Evolutionary conservation across 495 filamentous ascomycete species (phyloP).

Genomic region (Bathelium albidoporum): DNA sequence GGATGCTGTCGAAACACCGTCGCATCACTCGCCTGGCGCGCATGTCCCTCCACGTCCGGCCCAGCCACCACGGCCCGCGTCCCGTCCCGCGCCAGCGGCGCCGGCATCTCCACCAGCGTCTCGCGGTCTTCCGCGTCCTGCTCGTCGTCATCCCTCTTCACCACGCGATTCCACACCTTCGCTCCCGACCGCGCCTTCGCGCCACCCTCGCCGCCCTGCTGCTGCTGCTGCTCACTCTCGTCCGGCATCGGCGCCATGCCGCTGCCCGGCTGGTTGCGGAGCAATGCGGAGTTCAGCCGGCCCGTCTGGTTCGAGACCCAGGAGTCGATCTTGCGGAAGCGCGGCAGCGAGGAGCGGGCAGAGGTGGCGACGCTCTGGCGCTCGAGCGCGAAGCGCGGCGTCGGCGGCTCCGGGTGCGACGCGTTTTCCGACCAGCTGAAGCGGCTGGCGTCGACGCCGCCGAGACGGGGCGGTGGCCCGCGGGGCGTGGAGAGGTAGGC

Average conservation of each 20-base stretch:
- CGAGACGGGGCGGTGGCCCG: neutral
- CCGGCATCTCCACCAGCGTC: neutral
- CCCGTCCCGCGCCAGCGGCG: neutral
- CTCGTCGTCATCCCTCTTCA: neutral
- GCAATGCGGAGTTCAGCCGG: neutral
- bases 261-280: neutral
- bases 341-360: neutral
- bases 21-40: neutral
- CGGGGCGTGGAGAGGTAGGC: neutral
- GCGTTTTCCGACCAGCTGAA: neutral
- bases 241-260: neutral
- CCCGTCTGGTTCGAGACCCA: neutral
- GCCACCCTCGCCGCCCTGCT: neutral
- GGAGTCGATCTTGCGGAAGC: slow-evolving; percentile 2
- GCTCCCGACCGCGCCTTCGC: neutral
- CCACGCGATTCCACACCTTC: neutral
- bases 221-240: neutral
- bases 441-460: neutral
- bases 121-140: neutral
- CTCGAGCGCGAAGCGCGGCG: neutral
- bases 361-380: neutral
- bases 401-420: neutral
- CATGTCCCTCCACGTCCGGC: neutral
- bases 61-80: too few species aligned
- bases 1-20: slow-evolving; percentile 1